Base-by-base conservation (phyloP, 306 rosid genomes). In the Malus sieversii region DNA sequence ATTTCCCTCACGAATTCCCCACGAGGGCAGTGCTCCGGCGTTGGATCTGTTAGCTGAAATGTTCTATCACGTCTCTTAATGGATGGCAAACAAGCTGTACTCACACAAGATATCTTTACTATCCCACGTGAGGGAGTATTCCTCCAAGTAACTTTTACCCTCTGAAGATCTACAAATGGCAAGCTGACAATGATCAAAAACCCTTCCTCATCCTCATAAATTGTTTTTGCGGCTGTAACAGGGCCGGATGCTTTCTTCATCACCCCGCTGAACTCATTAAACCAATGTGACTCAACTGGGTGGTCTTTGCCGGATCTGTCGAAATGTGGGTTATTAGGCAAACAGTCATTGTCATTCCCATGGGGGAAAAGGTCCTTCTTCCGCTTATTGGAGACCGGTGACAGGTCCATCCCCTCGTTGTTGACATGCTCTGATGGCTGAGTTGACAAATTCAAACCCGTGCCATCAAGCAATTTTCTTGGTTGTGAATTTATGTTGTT, bases 81-180 rank as follows among this genome's bases (percentile, higher is more conserved):
- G 30, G 86, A 78, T 57, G 84, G 88, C 71, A 74, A 76, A 61
- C 92, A 66, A 51, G 89, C 88, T 67, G 84, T 84, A 81, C 90
- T 84, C 76, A 80, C 80, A 80, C 92, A 85, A 78, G 84, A 79
- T 78, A 88, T 86, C 81, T 88, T 88, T 78, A 88, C 86, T 71
- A 86, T 80, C 64, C 90, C 89, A 57, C 78, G 84, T 16, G 89
- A 77, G 68, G 81, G 82, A 66, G 88, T 86, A 14, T 88, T 88
- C 85, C 81, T 86, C 92, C 92, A 88, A 35, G 88, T 82, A 75
- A 88, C 92, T 68, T 88, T 88, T 40, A 88, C 92, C 52, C 86
- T 84, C 4, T 80, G 79, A 74, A 88, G 85, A 86, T 88, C 92
- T 35, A 85, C 92, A 53, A 77, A 84, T 8, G 92, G 92, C 66